phyloP scores from a whole-genome alignment of 2,329 filamentous ascomycete species.

The Calonectria montana region DNA sequence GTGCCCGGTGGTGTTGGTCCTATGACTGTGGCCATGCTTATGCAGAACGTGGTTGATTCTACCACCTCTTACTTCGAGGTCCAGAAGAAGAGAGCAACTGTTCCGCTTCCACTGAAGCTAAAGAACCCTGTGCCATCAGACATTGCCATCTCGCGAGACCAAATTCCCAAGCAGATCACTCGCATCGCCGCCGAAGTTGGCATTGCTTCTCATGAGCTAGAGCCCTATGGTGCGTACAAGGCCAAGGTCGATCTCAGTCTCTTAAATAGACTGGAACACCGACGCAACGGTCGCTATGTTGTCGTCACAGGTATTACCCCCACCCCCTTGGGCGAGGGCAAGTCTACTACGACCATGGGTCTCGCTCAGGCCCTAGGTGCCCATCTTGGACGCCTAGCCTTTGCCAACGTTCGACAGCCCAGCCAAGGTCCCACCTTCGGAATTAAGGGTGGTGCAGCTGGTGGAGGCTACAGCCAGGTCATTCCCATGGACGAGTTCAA shows the following conservation, averaged over 20 bases:
- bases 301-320: conserved; percentile 96
- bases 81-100: conserved; percentile 82
- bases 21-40: conserved; percentile 98
- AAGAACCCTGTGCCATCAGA: conserved; percentile 90
- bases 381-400: conserved; percentile 87
- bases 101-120: conserved; percentile 85
- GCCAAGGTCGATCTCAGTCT: conserved; percentile 91
- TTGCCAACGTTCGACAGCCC: conserved; percentile 97
- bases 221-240: conserved; percentile 95
- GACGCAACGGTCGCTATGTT: conserved; percentile 89
- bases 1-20: conserved; percentile 97
- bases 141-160: conserved; percentile 89
- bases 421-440: conserved; percentile 98
- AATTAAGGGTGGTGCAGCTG: conserved; percentile 97
- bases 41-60: conserved; percentile 94
- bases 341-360: conserved; percentile 97
- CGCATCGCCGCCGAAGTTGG: conserved; percentile 87
- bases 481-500: conserved; percentile 99
- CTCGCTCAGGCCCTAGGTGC: conserved; percentile 92
- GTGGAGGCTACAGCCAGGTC: conserved; percentile 98
- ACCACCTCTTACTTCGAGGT: conserved; percentile 84
- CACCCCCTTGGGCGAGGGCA: conserved; percentile 95
- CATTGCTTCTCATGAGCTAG: conserved; percentile 87
- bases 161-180: conserved; percentile 92
- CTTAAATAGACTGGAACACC: conserved; percentile 86